These are phyloP conservation scores for Crithidia mellificae DNA, from an alignment of 208 protist species.

Conservation along the genomic window DNA sequence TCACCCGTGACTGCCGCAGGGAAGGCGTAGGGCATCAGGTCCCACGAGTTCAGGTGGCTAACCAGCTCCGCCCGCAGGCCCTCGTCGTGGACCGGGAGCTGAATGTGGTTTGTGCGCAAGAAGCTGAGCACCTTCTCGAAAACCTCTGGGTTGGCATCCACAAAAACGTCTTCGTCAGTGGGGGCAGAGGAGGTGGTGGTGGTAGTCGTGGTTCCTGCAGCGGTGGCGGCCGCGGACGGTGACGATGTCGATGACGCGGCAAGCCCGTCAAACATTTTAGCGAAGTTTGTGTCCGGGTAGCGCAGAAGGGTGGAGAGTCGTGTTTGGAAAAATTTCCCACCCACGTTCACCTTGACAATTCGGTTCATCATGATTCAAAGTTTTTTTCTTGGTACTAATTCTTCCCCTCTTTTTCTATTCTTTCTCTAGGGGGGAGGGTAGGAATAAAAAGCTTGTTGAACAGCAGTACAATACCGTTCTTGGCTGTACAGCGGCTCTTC, in stretches of 20 bases:
- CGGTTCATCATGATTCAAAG: constrained; percentile 32
- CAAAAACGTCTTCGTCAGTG: constrained; percentile 65
- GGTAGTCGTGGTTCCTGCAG: no score
- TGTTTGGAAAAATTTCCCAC: constrained; percentile 71
- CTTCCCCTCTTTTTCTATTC: no score
- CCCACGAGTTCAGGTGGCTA: constrained; percentile 64
- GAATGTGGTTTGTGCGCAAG: constrained; percentile 60
- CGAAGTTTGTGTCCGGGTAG: constrained; percentile 69
- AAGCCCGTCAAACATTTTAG: constrained; percentile 49
- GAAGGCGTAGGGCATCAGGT: constrained; percentile 74
- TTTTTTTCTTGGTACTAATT: no score
- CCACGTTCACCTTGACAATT: constrained; percentile 69
- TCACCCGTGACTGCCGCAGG: constrained; percentile 24
- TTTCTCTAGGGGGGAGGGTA: no score
- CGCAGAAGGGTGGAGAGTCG: constrained; percentile 60
- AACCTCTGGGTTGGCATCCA: constrained; percentile 78
- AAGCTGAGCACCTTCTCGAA: constrained; percentile 80
- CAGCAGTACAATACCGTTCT: no score
- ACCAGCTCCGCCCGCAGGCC: constrained; percentile 70
- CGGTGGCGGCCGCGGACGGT: background rate
- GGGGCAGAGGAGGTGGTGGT: no score
- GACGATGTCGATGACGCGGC: background rate
- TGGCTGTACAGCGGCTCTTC: no score
- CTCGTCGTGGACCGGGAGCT: constrained; percentile 66
- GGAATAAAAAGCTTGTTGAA: no score